Base-by-base conservation (phyloP, 2,329 filamentous ascomycete genomes). In the Plectosphaerella cucumerina region DNA sequence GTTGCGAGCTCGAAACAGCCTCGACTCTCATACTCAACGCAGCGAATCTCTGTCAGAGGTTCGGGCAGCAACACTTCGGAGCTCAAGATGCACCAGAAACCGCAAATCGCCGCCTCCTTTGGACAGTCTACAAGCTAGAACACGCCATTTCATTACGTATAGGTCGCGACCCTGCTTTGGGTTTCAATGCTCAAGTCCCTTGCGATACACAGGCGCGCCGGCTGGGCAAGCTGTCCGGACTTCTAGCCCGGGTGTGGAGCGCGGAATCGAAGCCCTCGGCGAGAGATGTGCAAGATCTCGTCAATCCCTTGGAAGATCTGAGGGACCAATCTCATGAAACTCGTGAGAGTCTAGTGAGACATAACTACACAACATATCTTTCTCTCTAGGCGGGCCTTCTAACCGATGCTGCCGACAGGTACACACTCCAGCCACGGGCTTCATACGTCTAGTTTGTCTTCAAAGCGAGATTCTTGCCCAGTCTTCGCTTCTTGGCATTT, bases 21-120 rank as follows among this genome's bases (percentile, higher is more conserved):
- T 71, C 67, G 62, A 65, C 55, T 4, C 60, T 66, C n/a, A 67
- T 71, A 20, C 69, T 68, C 3, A 56, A 56, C n/a, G 68, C 70
- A 5, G 54, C 62, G 9, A 62, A 61, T 33, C 48, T 65, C 5
- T 70, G 65, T 33, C 60, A 67, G 20, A 68, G 62, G 0, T 47
- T 71, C 53, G 61, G 58, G 2, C 1, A 47, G 15, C 35, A 50
- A 15, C 26, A 31, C 26, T 31, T 9, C 23, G 50, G 48, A 22
- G 52, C 56, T 9, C 44, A 17, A 47, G 18, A 50, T 10, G 6
- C 22, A 12, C 39, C 44, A 15, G 51, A 46, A 18, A 35, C 31
- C 18, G 37, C 49, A 5, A 57, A 59, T 33, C 50, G 58, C 22
- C 52, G 53, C 37, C 51, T 72, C 1, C 71, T 72, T 53, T 70